These are phyloP conservation scores for Sphagnum contortum DNA, from an alignment of 225 moss, liverwort and hornwort species.

Conservation along the genomic window DNA sequence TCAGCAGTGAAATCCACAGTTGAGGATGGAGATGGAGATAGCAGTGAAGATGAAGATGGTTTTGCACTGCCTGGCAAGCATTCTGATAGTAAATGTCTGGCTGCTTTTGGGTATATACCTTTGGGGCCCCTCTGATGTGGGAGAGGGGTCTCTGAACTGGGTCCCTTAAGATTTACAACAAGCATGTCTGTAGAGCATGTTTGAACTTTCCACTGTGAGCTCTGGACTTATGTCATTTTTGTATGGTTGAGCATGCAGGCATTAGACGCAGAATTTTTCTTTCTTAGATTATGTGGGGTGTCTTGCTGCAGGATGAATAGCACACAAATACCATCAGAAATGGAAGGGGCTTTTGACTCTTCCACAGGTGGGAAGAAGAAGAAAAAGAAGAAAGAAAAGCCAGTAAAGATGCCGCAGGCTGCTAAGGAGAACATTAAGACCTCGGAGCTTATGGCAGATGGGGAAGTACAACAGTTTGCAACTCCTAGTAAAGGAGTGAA, in stretches of 20 bases:
- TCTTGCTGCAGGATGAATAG: constrained; percentile 22
- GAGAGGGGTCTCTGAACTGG: no score
- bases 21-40: constrained; percentile 26
- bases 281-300: not conserved
- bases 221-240: no score
- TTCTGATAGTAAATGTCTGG: no score
- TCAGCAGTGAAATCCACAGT: no score
- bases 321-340: constrained; percentile 13
- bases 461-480: constrained; percentile 5
- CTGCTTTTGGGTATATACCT: no score
- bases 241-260: not conserved
- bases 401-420: constrained; percentile 18
- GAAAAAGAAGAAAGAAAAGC: constrained; percentile 27
- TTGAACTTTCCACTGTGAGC: no score
- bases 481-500: not conserved
- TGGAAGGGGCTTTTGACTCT: constrained; percentile 11
- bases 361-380: constrained; percentile 11
- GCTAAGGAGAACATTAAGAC: constrained; percentile 9
- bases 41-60: constrained; percentile 82
- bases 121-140: no score
- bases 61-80: constrained; percentile 23
- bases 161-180: no score
- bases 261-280: not conserved
- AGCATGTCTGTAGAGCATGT: no score
- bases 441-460: constrained; percentile 25